Evolutionary conservation across 140 eudicot species (phyloP), one percentile per base, ranked within the genome.

Genomic region (Bidens hawaiensis): DNA sequence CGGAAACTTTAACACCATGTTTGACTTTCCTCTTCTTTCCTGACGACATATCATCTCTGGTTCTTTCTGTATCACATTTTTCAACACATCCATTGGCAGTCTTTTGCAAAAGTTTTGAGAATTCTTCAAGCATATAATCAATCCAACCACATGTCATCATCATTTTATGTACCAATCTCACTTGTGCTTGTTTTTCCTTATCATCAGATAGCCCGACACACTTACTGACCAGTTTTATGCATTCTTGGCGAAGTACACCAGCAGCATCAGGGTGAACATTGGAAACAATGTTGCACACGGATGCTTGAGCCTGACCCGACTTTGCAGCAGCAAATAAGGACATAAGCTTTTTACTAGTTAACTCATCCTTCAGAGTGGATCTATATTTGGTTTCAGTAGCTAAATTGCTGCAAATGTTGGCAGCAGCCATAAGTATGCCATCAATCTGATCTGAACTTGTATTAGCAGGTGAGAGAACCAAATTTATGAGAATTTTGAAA

Each of bases 141-240:
- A 88, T 76, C 89, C 88, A 77, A 72, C 85, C 83, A 74, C 90
- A 85, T 22, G 94, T 75, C 67, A 93, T 11, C 57, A 88, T 74
- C 97, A 88, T 79, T 61, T 85, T 83, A 75, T 88, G 97, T 59
- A 82, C 86, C 65, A 85, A 62, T 51, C 94, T 82, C 71, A 88
- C 82, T 62, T 79, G 94, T 64, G 69, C 76, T 83, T 93, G 97
- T 76, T 40, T 83, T 64, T 85, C 90, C 60, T 36, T 64, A 70
- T 77, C 73, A 63, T 70, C 90, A 18, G 70, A 61, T 73, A 88
- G 65, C 52, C 71, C 78, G 16, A 50, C 55, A 67, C 90, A 88
- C 30, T 65, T 81, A 17, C 75, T 77, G 40, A 88, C 81, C 64
- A 93, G 46, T 43, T 36, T 50, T 80, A 85, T 69, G 81, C 88